A percentile compares a stretch with the other conserved stretches of the same genome.
phyloP scores from a whole-genome alignment of 495 filamentous ascomycete species.

The Staphylotrichum tortipilum region DNA sequence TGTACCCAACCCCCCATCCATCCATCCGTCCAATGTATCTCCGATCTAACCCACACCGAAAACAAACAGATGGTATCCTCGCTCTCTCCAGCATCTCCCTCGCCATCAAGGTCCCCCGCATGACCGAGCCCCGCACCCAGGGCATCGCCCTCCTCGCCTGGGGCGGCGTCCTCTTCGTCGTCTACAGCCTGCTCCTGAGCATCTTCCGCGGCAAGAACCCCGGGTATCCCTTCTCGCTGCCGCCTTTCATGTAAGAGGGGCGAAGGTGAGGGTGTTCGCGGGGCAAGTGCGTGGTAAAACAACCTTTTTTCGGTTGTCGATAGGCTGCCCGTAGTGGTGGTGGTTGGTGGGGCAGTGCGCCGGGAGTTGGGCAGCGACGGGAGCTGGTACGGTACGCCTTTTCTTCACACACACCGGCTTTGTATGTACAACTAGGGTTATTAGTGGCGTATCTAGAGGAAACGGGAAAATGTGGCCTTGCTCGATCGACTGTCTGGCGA shows the following conservation, averaged over 20 bases:
- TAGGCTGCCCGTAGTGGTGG: too few species aligned
- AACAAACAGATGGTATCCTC: constrained; percentile 69
- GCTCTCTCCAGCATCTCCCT: constrained; percentile 85
- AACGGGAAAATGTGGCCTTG: constrained; percentile 7
- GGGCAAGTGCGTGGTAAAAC: not conserved
- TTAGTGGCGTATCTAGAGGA: constrained; percentile 13
- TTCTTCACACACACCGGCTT: too few species aligned
- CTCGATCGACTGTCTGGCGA: not conserved
- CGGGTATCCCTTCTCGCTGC: constrained; percentile 88
- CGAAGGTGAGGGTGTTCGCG: not conserved
- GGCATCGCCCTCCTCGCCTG: constrained; percentile 76
- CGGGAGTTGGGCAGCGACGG: too few species aligned
- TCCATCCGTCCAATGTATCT: not conserved
- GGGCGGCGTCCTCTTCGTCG: constrained; percentile 65
- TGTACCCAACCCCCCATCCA: too few species aligned
- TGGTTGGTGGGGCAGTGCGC: too few species aligned
- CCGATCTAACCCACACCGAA: constrained; percentile 16
- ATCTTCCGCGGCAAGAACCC: constrained; percentile 92
- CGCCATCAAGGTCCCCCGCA: constrained; percentile 83
- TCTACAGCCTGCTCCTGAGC: constrained; percentile 91
- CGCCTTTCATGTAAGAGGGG: constrained; percentile 60
- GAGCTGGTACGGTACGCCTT: too few species aligned
- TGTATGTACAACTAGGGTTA: constrained; percentile 1
- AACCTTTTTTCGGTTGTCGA: not conserved
- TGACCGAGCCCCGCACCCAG: constrained; percentile 66